Evolutionary conservation across 148 eudicot genomes (phyloP).

Genomic region (Amaranthus cruentus): DNA sequence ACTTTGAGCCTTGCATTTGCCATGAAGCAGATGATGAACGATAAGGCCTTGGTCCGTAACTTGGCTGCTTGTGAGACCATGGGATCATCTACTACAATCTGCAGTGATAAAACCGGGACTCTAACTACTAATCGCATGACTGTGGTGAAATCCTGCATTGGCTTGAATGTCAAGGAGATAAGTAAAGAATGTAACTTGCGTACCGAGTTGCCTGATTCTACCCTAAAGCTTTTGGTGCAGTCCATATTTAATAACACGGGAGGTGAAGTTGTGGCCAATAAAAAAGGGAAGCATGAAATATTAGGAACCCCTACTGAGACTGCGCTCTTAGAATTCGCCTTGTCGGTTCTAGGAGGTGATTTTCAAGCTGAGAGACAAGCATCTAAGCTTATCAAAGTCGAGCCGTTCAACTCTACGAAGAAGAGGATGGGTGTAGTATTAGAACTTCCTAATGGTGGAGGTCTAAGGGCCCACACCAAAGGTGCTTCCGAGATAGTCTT

Average conservation of each 20-base stretch:
- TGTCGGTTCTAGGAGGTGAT: constrained; percentile 72
- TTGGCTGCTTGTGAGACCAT: constrained; percentile 97
- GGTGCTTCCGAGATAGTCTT: constrained; percentile 95
- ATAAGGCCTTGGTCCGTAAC: constrained; percentile 89
- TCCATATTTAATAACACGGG: constrained; percentile 88
- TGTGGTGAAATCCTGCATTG: constrained; percentile 82
- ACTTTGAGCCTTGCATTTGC: constrained; percentile 94
- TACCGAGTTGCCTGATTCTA: constrained; percentile 55
- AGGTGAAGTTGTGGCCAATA: constrained; percentile 79
- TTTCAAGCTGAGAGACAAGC: constrained; percentile 60
- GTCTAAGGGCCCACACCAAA: constrained; percentile 69
- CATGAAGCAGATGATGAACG: constrained; percentile 99
- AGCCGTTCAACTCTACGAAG: constrained; percentile 92
- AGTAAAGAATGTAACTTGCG: constrained; percentile 35
- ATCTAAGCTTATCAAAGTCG: constrained; percentile 64
- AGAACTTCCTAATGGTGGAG: constrained; percentile 73
- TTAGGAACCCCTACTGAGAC: constrained; percentile 91
- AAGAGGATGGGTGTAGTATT: constrained; percentile 87
- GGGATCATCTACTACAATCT: constrained; percentile 92
- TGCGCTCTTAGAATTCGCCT: constrained; percentile 74
- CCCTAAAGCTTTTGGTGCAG: constrained; percentile 52
- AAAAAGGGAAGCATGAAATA: constrained; percentile 65
- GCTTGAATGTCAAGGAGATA: constrained; percentile 57
- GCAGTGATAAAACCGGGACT: constrained; percentile 98
- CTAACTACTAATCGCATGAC: constrained; percentile 92